These are phyloP conservation scores for Dactylonectria macrodidyma DNA, from an alignment of 2,329 filamentous ascomycete species.

Conservation along the genomic window DNA sequence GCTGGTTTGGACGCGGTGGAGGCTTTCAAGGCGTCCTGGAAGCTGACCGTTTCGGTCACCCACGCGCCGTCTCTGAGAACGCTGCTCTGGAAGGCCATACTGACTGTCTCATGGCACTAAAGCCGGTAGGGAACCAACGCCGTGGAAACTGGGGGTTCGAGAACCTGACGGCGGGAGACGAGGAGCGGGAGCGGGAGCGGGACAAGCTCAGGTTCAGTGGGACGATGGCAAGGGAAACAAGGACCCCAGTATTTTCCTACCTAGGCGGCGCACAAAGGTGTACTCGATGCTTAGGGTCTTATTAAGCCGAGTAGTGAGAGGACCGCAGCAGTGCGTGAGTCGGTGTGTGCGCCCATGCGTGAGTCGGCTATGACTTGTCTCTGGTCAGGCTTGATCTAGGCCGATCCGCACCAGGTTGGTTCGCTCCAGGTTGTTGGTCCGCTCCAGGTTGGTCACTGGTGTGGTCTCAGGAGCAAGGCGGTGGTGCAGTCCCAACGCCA, in stretches of 20 bases:
- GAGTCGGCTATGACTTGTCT: constrained; percentile 15
- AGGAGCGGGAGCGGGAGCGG: constrained; percentile 17
- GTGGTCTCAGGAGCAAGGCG: constrained; percentile 12
- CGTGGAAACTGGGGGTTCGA: constrained; percentile 10
- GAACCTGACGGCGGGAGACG: constrained; percentile 1
- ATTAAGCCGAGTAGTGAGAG: constrained; percentile 14
- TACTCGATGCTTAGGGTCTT: constrained; percentile 9
- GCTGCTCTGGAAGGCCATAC: constrained; percentile 67
- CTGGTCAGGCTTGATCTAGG: constrained; percentile 13
- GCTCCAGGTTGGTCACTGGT: constrained; percentile 8
- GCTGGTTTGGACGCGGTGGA: constrained; percentile 51
- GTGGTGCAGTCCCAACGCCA: constrained; percentile 13
- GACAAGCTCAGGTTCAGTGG: constrained; percentile 17
- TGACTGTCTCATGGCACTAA: constrained; percentile 44
- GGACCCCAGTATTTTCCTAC: constrained; percentile 1
- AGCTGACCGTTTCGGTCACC: constrained; percentile 67
- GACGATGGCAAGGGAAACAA: constrained; percentile 21
- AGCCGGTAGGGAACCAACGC: constrained; percentile 6
- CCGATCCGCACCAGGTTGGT: constrained; percentile 6
- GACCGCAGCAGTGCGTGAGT: constrained; percentile 18
- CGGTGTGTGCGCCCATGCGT: constrained; percentile 8
- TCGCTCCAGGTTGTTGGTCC: constrained; percentile 5
- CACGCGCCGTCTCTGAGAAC: constrained; percentile 69
- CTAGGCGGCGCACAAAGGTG: constrained; percentile 13
- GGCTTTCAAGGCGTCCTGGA: constrained; percentile 59